phyloP scores from a whole-genome alignment of 2,329 filamentous ascomycete genomes.

The Aspergillus novofumigatus region DNA sequence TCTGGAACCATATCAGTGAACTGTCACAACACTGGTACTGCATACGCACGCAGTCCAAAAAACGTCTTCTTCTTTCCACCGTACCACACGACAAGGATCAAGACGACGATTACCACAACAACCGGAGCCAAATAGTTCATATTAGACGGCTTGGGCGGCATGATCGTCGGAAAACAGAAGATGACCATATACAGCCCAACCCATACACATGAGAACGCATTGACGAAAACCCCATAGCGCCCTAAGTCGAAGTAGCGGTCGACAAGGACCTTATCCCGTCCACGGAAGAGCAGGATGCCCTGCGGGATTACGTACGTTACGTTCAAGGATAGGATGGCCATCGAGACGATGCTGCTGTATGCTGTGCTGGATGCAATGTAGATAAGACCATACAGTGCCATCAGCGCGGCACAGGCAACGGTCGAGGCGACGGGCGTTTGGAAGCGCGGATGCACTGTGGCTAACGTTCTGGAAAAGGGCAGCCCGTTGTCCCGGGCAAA shows the following conservation, averaged over 20 bases:
- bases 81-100: background rate
- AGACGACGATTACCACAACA: background rate
- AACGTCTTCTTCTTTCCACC: background rate
- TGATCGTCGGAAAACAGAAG: constrained; percentile 41
- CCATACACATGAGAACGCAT: constrained; percentile 44
- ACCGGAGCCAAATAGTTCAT: constrained; percentile 44
- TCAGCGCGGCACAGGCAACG: constrained; percentile 40
- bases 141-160: constrained; percentile 40
- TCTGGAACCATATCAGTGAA: too few species aligned
- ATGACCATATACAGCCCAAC: constrained; percentile 44
- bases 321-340: constrained; percentile 34
- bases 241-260: constrained; percentile 31
- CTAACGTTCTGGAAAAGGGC: constrained; percentile 12
- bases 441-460: constrained; percentile 10
- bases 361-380: constrained; percentile 34
- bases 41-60: background rate
- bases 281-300: constrained; percentile 39
- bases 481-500: constrained; percentile 13
- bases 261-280: constrained; percentile 24
- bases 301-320: constrained; percentile 41
- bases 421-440: constrained; percentile 40
- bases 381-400: constrained; percentile 38
- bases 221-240: constrained; percentile 31
- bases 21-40: too few species aligned
- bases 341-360: constrained; percentile 39